Evolutionary conservation across 75 land plant species (phyloP), one percentile per base, ranked within the genome.

Genomic region (Larix kaempferi): DNA sequence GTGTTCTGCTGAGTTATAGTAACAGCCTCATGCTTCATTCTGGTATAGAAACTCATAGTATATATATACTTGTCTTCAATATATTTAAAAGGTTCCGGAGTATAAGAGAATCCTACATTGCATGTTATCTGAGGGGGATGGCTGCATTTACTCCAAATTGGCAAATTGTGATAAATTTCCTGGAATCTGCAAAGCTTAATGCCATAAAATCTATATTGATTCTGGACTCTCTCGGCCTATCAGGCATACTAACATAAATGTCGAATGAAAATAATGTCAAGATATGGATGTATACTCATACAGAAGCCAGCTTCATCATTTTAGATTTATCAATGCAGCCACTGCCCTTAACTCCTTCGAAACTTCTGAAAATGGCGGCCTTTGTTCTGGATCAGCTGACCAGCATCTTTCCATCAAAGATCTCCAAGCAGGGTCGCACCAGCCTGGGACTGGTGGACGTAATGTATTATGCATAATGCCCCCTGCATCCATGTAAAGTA

Each of bases 321-420:
- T 69, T 69, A 69, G 11, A 41, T 69, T 69, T 44, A 69, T 69
- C n/a, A 77, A 71, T 25, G 89, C 80, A 66, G 89, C 79, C 83
- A 89, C 87, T 33, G 79, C 60, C 62, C 91, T 80, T 25, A 91
- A 78, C 65, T 87, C 85, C 73, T 88, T 82, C 39, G 93, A 65
- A 62, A 91, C 81, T 66, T 89, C 89, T 54, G 91, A 75, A 76
- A 91, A 91, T 27, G 79, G 41, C 7, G 93, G 93, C 57, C 93
- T 91, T 13, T 60, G 55, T 26, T 23, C 77, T 12, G 89, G 93
- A 59, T 89, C 86, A 13, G 85, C 79, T 66, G 91, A 73, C 93
- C 93, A 91, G 64, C 91, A 91, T 67, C 87, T 82, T 62, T 91
- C 93, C 91, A 89, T 91, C 79, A 91, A 73, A 17, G 89, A 86